Conservation (phyloP, 331 rosid species). For the Pyrus hybrid region DNA sequence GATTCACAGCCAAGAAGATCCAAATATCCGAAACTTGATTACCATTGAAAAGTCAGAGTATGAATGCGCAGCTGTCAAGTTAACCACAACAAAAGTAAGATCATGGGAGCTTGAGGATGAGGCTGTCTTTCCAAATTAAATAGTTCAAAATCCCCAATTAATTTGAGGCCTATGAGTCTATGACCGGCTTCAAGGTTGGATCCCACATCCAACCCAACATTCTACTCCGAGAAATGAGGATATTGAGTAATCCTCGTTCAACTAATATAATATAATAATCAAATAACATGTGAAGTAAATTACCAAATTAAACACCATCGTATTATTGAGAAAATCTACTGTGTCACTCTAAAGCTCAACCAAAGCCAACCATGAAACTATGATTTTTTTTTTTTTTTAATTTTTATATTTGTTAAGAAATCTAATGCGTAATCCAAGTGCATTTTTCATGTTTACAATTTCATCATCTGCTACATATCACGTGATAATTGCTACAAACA, state of each 20-base stretch:
- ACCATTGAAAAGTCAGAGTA: neutral
- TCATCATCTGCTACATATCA: no score
- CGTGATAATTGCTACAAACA: no score
- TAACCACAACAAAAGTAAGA: neutral
- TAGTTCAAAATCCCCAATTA: neutral
- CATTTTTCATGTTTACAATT: no score
- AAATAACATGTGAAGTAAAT: neutral
- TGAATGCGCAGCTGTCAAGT: neutral
- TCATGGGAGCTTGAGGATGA: neutral
- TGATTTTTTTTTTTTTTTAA: neutral
- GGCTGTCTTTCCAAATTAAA: neutral
- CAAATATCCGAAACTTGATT: neutral
- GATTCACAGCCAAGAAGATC: neutral
- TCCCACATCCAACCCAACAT: neutral
- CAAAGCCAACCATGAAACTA: constrained; percentile 32
- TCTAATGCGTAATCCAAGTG: no score
- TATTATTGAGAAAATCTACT: neutral
- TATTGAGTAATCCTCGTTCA: neutral
- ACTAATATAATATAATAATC: neutral
- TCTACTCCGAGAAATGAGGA: constrained; percentile 6
- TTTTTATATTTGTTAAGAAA: no score
- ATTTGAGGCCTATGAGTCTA: no score
- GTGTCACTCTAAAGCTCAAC: neutral
- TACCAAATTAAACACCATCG: neutral
- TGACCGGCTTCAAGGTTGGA: neutral